Base-by-base conservation (phyloP, 2,329 filamentous ascomycete genomes). In the Venturia carpophila region DNA sequence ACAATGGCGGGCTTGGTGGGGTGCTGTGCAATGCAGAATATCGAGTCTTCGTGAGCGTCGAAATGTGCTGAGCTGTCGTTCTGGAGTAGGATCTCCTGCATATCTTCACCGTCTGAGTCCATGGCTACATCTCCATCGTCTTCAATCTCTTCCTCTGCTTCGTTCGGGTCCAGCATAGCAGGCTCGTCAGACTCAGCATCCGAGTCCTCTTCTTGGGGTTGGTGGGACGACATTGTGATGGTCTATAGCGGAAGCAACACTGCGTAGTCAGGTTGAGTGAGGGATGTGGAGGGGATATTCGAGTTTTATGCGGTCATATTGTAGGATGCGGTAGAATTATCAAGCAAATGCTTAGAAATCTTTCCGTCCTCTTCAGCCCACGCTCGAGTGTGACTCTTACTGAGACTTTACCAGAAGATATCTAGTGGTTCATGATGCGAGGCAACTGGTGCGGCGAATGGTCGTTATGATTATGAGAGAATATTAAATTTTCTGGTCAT, bases 11-110 rank as follows among this genome's bases (percentile, higher is more conserved):
- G 85, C 73, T 89, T 83, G 7, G 86, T 80, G 4, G 94, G 94
- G 75, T 99, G 94, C 75, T 96, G 91, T 21, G 93, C 91, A 74
- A 99, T 94, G 77, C 90, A 87, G 80, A 97, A 99, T 72, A 99
- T 89, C 67, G 89, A 92, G 82, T 97, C 92, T 70, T 87, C 89
- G 79, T 97, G 91, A 43, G 79, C 77, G 79, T 97, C 94, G 73
- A 97, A 97, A 80, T 96, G 93, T 67, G 91, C 93, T 69, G 88
- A 82, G 69, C 91, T 95, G 81, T 99, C 93, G 81, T 97, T 99
- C 68, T 94, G 86, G 7, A 97, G 82, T 52, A 85, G 79, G 52
- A 97, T 86, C 66, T 80, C 73, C 63, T 80, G 76, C 70, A 87
- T 83, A 37, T 80, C 78, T 39, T 90, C 88, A 64, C 87, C 85